phyloP scores from a whole-genome alignment of 495 filamentous ascomycete species.

The Aspergillus carlsbadensis region DNA sequence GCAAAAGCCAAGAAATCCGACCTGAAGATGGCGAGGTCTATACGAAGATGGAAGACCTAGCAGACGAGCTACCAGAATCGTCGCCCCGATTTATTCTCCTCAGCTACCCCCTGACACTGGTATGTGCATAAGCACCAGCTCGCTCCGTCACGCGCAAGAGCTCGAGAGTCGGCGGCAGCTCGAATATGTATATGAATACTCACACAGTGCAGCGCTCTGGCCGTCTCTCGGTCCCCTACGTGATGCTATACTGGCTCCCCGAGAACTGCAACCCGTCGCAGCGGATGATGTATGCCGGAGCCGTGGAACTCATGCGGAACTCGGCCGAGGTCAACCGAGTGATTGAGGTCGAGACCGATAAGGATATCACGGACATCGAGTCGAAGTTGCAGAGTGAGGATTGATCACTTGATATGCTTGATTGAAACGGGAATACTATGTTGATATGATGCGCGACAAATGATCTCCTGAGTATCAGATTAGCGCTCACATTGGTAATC shows the following conservation, averaged over 20 bases:
- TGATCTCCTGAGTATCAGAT: too few relatives aligned
- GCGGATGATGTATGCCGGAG: constrained; percentile 92
- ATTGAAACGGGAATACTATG: too few relatives aligned
- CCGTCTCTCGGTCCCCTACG: constrained; percentile 74
- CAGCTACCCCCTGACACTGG: constrained; percentile 83
- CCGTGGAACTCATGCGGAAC: constrained; percentile 91
- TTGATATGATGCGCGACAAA: too few relatives aligned
- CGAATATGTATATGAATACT: background rate
- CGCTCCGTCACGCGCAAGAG: too few relatives aligned
- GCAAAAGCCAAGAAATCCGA: constrained; percentile 80
- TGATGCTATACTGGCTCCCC: constrained; percentile 90
- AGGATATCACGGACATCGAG: constrained; percentile 75
- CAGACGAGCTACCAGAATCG: constrained; percentile 90
- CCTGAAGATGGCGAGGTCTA: constrained; percentile 75
- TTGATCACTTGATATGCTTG: background rate
- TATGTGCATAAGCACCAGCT: constrained; percentile 36
- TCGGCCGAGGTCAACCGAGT: constrained; percentile 81
- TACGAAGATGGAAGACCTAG: constrained; percentile 72
- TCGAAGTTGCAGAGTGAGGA: constrained; percentile 55
- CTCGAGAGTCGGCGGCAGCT: too few relatives aligned
- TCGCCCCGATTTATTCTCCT: constrained; percentile 85
- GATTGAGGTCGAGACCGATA: constrained; percentile 72
- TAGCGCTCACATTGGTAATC: too few relatives aligned
- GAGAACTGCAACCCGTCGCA: constrained; percentile 79
- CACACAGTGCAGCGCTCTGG: constrained; percentile 47